These are phyloP conservation scores for Orbilia ellipsospora DNA, from an alignment of 2,329 filamentous ascomycete species.

Conservation along the genomic window DNA sequence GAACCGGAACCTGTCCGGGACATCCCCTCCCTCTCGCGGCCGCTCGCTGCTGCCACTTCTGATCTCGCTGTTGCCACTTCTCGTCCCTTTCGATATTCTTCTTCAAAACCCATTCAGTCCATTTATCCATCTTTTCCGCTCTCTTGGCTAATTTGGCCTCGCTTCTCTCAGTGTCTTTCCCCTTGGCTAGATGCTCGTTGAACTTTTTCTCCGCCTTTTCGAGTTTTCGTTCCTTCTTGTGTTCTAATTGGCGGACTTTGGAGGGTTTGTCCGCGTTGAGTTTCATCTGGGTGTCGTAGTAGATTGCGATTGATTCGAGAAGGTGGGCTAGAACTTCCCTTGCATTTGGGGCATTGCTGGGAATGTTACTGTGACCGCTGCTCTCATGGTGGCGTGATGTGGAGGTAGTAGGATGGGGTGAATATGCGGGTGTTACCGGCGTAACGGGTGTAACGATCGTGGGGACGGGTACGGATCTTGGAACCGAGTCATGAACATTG, in stretches of 20 bases:
- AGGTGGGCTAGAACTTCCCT: constrained; percentile 11
- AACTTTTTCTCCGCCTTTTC: constrained; percentile 49
- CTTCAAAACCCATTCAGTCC: constrained; percentile 35
- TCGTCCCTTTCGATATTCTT: constrained; percentile 12
- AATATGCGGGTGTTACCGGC: too few relatives aligned
- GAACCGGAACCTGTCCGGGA: too few relatives aligned
- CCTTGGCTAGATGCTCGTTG: constrained; percentile 35
- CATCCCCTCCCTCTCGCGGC: background rate
- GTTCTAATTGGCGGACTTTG: constrained; percentile 18
- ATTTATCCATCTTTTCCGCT: constrained; percentile 49
- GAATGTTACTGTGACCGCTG: background rate
- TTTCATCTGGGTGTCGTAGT: constrained; percentile 45
- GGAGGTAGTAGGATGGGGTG: background rate
- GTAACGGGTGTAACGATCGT: constrained; percentile 7
- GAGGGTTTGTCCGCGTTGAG: background rate
- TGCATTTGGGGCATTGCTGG: background rate
- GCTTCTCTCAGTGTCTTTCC: constrained; percentile 25
- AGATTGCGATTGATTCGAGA: constrained; percentile 16
- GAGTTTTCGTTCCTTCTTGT: constrained; percentile 37
- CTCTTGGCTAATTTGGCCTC: constrained; percentile 32
- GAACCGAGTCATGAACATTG: constrained; percentile 12
- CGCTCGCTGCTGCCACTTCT: background rate
- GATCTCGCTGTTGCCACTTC: background rate
- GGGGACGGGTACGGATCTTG: constrained; percentile 13
- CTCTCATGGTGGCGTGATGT: background rate